These are phyloP conservation scores for Cinnamomum micranthum DNA, from an alignment of 164 flowering plant species.

Conservation along the genomic window DNA sequence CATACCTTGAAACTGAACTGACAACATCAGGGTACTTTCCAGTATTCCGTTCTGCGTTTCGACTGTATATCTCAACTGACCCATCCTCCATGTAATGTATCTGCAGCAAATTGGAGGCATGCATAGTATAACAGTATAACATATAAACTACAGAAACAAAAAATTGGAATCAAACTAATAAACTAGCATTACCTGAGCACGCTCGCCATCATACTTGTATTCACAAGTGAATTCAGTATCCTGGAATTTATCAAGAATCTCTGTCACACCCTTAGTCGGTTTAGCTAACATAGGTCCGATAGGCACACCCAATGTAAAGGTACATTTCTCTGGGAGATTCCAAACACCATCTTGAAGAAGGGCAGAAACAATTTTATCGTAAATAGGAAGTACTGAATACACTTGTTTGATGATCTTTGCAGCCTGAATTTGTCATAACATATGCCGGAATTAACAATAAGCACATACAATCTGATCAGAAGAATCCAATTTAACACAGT, in stretches of 20 bases:
- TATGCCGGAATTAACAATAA: neutral
- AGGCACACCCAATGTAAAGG: conserved; percentile 84
- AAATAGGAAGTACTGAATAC: conserved; percentile 86
- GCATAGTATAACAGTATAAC: conserved; percentile 5
- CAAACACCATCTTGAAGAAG: conserved; percentile 77
- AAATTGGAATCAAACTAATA: neutral
- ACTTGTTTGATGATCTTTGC: conserved; percentile 85
- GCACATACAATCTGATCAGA: neutral
- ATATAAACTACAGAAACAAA: neutral
- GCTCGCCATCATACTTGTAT: conserved; percentile 99
- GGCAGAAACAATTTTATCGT: conserved; percentile 75
- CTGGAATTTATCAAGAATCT: conserved; percentile 88
- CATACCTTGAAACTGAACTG: conserved; percentile 57
- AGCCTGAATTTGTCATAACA: conserved; percentile 49
- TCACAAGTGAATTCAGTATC: conserved; percentile 88
- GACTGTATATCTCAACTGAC: conserved; percentile 90
- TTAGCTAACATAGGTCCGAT: conserved; percentile 98
- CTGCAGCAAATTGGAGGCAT: conserved; percentile 30
- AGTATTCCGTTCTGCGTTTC: conserved; percentile 96
- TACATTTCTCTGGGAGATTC: conserved; percentile 69
- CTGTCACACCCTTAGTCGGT: conserved; percentile 90
- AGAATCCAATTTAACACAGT: neutral
- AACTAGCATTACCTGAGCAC: conserved; percentile 75
- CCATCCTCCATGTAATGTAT: conserved; percentile 89
- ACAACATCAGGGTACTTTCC: conserved; percentile 95